These are phyloP conservation scores for Candida golubevii DNA, from an alignment of 805 yeast species.

Conservation along the genomic window DNA sequence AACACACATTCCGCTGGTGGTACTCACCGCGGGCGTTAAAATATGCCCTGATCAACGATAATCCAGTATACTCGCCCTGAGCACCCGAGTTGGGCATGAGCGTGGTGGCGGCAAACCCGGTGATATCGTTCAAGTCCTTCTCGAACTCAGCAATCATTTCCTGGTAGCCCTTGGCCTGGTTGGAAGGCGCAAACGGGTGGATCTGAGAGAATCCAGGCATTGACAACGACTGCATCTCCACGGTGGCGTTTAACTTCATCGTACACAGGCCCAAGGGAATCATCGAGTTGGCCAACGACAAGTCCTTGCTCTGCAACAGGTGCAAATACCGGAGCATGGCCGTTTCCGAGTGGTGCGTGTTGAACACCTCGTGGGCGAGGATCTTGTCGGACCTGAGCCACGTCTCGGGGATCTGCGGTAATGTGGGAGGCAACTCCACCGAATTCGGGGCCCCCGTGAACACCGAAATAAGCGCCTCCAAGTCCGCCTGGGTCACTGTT, in stretches of 20 bases:
- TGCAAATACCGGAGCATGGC: conserved; percentile 90
- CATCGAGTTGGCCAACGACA: conserved; percentile 94
- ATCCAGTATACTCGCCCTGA: conserved; percentile 95
- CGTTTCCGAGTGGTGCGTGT: conserved; percentile 88
- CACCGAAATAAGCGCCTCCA: conserved; percentile 50
- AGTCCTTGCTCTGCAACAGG: conserved; percentile 75
- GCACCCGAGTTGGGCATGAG: conserved; percentile 98
- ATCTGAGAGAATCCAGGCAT: conserved; percentile 89
- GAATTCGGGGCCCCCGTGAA: conserved; percentile 44
- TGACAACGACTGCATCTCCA: conserved; percentile 88
- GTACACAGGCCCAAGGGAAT: conserved; percentile 97
- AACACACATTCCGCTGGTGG: conserved; percentile 72
- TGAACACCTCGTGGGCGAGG: conserved; percentile 74
- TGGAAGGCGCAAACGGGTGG: conserved; percentile 89
- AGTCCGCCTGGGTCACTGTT: conserved; percentile 63
- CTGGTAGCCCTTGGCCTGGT: conserved; percentile 85
- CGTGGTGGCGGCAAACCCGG: conserved; percentile 89
- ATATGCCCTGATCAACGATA: conserved; percentile 78
- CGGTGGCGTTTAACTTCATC: conserved; percentile 94
- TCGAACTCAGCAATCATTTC: conserved; percentile 75
- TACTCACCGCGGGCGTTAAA: conserved; percentile 64
- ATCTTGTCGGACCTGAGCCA: conserved; percentile 54
- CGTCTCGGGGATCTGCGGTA: conserved; percentile 50
- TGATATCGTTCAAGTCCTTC: conserved; percentile 80
- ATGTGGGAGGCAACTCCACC: conserved; percentile 21